Evolutionary conservation across 768 basidiomycete genomes (phyloP).

Genomic region (Mycena chlorophos): DNA sequence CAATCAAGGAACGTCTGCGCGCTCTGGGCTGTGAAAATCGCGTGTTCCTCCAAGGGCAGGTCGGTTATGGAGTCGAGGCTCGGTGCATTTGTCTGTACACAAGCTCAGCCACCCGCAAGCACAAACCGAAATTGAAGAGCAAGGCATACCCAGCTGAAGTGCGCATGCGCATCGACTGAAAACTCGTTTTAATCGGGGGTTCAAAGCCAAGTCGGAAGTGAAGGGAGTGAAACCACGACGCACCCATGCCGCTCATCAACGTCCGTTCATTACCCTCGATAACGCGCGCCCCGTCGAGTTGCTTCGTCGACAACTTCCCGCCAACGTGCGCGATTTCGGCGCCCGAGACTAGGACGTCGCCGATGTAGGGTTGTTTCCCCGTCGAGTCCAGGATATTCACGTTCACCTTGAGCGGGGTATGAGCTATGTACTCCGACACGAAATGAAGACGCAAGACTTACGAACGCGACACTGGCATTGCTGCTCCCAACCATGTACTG

Average conservation of each 20-base stretch:
- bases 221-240: background rate
- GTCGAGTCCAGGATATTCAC: constrained; percentile 39
- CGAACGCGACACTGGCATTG: constrained; percentile 12
- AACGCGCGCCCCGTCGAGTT: constrained; percentile 23
- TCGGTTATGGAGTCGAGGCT: constrained; percentile 31
- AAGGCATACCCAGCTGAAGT: constrained; percentile 26
- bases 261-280: constrained; percentile 35
- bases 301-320: constrained; percentile 21
- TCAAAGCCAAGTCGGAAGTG: background rate
- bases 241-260: constrained; percentile 36
- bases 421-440: background rate
- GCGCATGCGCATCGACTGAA: constrained; percentile 35
- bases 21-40: constrained; percentile 29
- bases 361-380: constrained; percentile 31
- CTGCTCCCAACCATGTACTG: background rate
- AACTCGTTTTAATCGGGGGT: background rate
- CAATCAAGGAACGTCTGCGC: constrained; percentile 36
- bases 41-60: constrained; percentile 35
- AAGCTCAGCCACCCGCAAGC: background rate
- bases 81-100: constrained; percentile 27
- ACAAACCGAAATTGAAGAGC: background rate
- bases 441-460: background rate
- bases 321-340: constrained; percentile 32
- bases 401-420: constrained; percentile 16
- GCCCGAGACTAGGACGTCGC: constrained; percentile 36